Evolutionary conservation across 805 yeast genomes (phyloP), one percentile per base, ranked within the genome.

Genomic region (Yamadazyma sp.): DNA sequence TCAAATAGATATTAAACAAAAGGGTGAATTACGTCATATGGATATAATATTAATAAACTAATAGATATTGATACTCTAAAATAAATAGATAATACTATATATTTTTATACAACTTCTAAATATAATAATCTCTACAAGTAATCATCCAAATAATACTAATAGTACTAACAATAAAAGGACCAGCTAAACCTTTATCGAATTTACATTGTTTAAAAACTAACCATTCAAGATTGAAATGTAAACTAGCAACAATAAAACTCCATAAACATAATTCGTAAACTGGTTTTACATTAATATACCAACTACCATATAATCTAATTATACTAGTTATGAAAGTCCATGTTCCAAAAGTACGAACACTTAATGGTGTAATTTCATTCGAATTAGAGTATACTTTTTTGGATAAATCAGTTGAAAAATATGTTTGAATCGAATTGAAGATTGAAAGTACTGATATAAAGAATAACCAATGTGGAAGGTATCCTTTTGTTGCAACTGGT

Each of bases 261-360:
- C 83, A 81, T 48, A 86, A 75, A 13, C 89, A 82, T 46, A 93
- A 68, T 48, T 84, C 79, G 60, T 78, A 93, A 35, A 89, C 77
- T 45, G 80, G 83, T 16, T 78, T 77, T 48, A 80, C 79, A 36
- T 69, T 67, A 39, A 85, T 66, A 54, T 84, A 68, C 61, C 82
- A 84, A 10, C 98, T 94, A 37, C 95, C 96, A 57, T 85, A 87
- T 45, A 81, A 72, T 55, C 98, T 78, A 31, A 93, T 81, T 20
- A 91, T 69, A 2, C 95, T 76, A 2, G 96, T 80, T 48, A 89
- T 73, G 25, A 89, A 68, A 0, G 98, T 93, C 98, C 98, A 93
- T 0, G 98, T 93, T 22, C 98, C 98, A 58, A 93, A 93, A 0
- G 98, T 91, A 51, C 98, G 76, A n/a, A 96, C 96, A 48, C 93